Evolutionary conservation across 208 protist genomes (phyloP), one percentile per base, ranked within the genome.

Genomic region (Leishmania tropica): DNA sequence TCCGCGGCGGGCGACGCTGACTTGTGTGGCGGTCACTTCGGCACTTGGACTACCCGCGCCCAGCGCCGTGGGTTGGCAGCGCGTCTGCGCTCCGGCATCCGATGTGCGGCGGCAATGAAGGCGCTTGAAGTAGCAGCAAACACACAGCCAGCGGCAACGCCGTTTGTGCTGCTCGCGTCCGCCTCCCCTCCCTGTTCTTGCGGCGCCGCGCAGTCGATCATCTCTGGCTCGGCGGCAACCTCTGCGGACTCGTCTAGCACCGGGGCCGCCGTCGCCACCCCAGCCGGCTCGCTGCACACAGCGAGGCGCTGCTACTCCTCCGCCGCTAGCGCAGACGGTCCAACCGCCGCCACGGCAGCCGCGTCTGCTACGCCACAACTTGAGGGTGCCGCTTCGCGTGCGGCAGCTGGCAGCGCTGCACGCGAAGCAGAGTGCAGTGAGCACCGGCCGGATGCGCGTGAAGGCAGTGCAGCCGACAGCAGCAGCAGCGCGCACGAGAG

Each of bases 281-380:
- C 72, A 19, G n/a, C 47, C 21, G 53, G 42, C 21, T n/a, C 75
- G 10, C 62, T 81, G 70, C 60, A 74, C 64, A 81, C 58, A 31
- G 3, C 76, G 53, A 35, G 42, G 35, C 77, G 77, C 35, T 35
- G 65, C 71, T 80, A 85, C 60, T 67, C 75, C 58, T 58, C 81
- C 0, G 35, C 48, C 1, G 48, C 65, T 2, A 10, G 62, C 21
- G 24, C 64, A 35, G 68, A 70, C 47, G 65, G 47, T 24, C 62
- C 72, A 21, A 31, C 42, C 24, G n/a, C 53, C 6, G 19, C 31
- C 71, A 7, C 51, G 13, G 17, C 31, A 24, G n/a, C 53, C 19
- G 40, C n/a, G 67, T 48, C 74, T 19, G 42, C 71, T 35, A 75
- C 47, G 24, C 17, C 42, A 10, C 42, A 53, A 47, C 11, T n/a